phyloP scores from a whole-genome alignment of 2,329 filamentous ascomycete species.

The Ustulina deusta region DNA sequence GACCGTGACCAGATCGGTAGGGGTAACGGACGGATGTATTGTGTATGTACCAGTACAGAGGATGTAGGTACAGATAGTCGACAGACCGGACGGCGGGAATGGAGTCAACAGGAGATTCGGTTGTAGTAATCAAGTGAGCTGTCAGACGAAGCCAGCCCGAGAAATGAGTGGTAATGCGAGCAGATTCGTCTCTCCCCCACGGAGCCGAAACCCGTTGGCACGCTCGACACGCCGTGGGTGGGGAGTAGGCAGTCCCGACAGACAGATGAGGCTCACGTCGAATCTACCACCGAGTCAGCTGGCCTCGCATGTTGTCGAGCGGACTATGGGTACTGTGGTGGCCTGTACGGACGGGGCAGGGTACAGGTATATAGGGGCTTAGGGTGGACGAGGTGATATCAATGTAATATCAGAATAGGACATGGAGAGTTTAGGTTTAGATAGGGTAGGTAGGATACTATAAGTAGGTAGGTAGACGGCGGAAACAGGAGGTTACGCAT shows the following conservation, averaged over 20 bases:
- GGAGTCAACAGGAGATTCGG: conserved; percentile 12
- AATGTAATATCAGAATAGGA: conserved; percentile 9
- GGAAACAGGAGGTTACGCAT: conserved; percentile 23
- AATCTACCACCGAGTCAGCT: conserved; percentile 45
- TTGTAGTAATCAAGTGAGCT: conserved; percentile 15
- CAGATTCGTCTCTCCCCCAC: conserved; percentile 23
- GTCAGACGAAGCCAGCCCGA: conserved; percentile 22
- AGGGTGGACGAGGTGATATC: background rate
- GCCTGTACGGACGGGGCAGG: conserved; percentile 1
- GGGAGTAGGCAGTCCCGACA: conserved; percentile 11
- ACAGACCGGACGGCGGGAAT: conserved; percentile 9
- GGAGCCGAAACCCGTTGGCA: conserved; percentile 30
- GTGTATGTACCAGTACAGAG: conserved; percentile 4
- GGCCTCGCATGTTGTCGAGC: conserved; percentile 16
- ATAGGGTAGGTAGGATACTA: conserved; percentile 7
- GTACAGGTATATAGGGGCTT: background rate
- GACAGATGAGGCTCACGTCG: conserved; percentile 39
- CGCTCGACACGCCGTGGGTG: conserved; percentile 16
- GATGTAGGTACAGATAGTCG: background rate
- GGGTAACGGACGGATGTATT: conserved; percentile 5
- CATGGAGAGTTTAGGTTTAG: background rate
- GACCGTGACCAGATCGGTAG: conserved; percentile 20
- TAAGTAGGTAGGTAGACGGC: conserved; percentile 11
- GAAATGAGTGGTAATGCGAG: conserved; percentile 30
- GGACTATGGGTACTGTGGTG: background rate